A percentile compares a stretch with the other conserved stretches of the same genome.
phyloP scores from a whole-genome alignment of 2,329 filamentous ascomycete species.

The Pestalotiopsis sp. region DNA sequence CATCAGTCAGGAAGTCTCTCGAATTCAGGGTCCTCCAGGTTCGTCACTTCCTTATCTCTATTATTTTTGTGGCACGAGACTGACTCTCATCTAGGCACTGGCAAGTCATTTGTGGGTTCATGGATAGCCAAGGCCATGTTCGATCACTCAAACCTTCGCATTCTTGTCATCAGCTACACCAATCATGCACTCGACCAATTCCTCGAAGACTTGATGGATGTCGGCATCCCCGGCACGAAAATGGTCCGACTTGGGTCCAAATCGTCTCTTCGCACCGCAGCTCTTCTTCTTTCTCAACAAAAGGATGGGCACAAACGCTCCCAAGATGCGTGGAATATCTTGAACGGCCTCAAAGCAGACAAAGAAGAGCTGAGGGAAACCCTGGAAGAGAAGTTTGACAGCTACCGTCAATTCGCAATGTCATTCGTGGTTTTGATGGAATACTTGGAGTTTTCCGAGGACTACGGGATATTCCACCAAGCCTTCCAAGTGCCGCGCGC shows the following conservation, averaged over 20 bases:
- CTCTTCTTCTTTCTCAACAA: constrained; percentile 34
- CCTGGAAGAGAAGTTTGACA: constrained; percentile 20
- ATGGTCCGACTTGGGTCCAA: constrained; percentile 70
- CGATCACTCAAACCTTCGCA: constrained; percentile 46
- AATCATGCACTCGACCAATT: constrained; percentile 71
- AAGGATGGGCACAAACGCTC: constrained; percentile 30
- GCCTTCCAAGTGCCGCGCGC: constrained; percentile 55
- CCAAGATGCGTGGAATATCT: constrained; percentile 38
- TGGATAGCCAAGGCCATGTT: constrained; percentile 60
- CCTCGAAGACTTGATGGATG: constrained; percentile 62
- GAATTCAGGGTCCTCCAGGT: constrained; percentile 77
- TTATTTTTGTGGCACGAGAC: neutral
- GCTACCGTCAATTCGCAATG: constrained; percentile 15
- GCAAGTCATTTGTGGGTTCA: constrained; percentile 75
- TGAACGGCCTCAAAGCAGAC: constrained; percentile 42
- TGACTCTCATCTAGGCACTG: constrained; percentile 56
- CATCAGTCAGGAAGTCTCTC: constrained; percentile 53
- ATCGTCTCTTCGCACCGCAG: constrained; percentile 48
- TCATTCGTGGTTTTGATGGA: constrained; percentile 36
- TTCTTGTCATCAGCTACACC: constrained; percentile 70
- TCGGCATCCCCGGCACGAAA: constrained; percentile 49
- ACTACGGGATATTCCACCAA: neutral
- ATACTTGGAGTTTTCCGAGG: constrained; percentile 38
- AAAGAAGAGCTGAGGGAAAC: constrained; percentile 28
- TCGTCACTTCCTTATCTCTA: constrained; percentile 20